A percentile compares a stretch with the other conserved stretches of the same genome.
phyloP scores from a whole-genome alignment of 345 rosid species.

The Hibiscus syriacus region DNA sequence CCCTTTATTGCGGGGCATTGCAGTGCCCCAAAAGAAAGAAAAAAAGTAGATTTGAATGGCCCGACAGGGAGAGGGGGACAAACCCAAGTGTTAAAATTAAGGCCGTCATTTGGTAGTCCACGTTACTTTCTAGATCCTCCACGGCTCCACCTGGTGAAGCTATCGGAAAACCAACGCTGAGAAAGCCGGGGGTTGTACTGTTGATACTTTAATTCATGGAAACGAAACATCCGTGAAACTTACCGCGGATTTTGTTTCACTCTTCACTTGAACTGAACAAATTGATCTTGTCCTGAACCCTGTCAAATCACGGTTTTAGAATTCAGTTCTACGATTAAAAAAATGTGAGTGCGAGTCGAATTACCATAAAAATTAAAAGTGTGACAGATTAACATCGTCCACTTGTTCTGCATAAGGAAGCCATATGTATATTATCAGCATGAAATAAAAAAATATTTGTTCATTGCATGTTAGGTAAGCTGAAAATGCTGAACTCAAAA shows the following conservation, averaged over 20 bases:
- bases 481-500: no score
- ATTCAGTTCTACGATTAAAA: conserved; percentile 22
- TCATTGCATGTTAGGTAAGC: not conserved
- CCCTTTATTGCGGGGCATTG: not conserved
- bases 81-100: not conserved
- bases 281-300: conserved; percentile 9
- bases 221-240: not conserved
- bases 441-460: not conserved
- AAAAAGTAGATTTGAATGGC: not conserved
- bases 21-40: not conserved
- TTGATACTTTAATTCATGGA: not conserved
- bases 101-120: not conserved
- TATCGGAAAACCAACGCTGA: not conserved
- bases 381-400: not conserved
- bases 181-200: not conserved
- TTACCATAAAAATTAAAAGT: not conserved
- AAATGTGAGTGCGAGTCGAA: not conserved
- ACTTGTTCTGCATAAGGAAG: not conserved
- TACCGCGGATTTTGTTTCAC: not conserved
- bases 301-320: conserved; percentile 39
- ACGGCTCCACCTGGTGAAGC: not conserved
- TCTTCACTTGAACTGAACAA: not conserved
- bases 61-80: not conserved
- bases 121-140: not conserved
- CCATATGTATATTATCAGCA: not conserved